phyloP scores from a whole-genome alignment of 805 yeast species.

The Pichia gijzeniarum region DNA sequence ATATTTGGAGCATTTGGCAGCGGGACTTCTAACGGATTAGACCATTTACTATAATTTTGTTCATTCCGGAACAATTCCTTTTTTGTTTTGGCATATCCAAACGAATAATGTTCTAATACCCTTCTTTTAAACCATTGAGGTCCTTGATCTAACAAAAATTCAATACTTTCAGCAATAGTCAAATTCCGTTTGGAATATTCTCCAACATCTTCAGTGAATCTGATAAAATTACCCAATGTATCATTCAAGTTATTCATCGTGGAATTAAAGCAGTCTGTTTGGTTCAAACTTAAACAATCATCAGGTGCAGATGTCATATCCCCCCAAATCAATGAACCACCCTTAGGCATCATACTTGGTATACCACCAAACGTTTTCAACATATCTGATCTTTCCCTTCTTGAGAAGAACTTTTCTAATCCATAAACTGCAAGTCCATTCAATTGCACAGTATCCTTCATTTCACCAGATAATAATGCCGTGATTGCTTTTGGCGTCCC shows the following conservation, averaged over 20 bases:
- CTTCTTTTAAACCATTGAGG: constrained; percentile 74
- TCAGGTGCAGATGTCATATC: constrained; percentile 60
- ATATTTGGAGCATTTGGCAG: constrained; percentile 91
- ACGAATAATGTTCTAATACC: constrained; percentile 66
- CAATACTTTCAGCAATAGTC: constrained; percentile 63
- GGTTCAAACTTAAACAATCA: constrained; percentile 34
- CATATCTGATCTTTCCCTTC: constrained; percentile 84
- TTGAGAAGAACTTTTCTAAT: constrained; percentile 84
- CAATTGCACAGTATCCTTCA: constrained; percentile 94
- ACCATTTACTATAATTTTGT: constrained; percentile 74
- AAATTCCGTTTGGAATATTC: constrained; percentile 42
- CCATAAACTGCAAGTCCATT: constrained; percentile 92
- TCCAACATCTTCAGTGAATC: constrained; percentile 46
- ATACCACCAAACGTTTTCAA: constrained; percentile 87
- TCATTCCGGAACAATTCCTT: constrained; percentile 60
- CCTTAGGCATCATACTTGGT: constrained; percentile 94
- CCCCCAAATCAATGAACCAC: constrained; percentile 92
- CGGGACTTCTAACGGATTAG: constrained; percentile 89
- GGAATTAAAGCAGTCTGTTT: constrained; percentile 14
- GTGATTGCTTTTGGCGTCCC: constrained; percentile 95
- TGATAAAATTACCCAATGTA: constrained; percentile 69
- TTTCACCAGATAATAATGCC: constrained; percentile 92
- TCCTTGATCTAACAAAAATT: constrained; percentile 53
- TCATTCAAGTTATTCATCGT: constrained; percentile 11
- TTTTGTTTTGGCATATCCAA: constrained; percentile 59